These are phyloP conservation scores for Hypoxylon sp. DNA, from an alignment of 2,329 filamentous ascomycete genomes.

Conservation along the genomic window DNA sequence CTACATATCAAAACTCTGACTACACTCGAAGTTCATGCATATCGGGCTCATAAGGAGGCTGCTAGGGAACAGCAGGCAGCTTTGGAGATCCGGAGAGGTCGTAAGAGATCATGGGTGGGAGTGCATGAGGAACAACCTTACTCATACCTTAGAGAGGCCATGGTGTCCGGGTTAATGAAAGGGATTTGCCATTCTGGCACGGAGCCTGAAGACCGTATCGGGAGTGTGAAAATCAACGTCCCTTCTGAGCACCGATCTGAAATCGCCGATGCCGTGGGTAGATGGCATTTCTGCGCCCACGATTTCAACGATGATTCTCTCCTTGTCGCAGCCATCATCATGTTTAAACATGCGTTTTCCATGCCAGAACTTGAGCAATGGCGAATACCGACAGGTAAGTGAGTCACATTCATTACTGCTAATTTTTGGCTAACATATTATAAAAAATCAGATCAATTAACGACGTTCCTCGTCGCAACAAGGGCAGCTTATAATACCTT, in stretches of 20 bases:
- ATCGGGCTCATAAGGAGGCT: constrained; percentile 84
- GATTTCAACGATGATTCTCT: constrained; percentile 92
- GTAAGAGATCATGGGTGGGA: constrained; percentile 94
- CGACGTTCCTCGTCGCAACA: constrained; percentile 88
- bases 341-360: constrained; percentile 89
- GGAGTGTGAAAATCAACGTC: constrained; percentile 77
- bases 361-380: constrained; percentile 87
- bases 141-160: constrained; percentile 89
- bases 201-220: constrained; percentile 73
- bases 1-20: constrained; percentile 81
- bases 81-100: constrained; percentile 78
- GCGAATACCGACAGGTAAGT: constrained; percentile 82
- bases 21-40: constrained; percentile 85
- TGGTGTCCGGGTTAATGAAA: constrained; percentile 93
- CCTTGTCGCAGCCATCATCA: constrained; percentile 85
- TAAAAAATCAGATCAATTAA: constrained; percentile 76
- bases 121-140: constrained; percentile 88
- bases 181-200: constrained; percentile 82
- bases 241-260: constrained; percentile 73
- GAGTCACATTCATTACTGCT: constrained; percentile 36
- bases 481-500: constrained; percentile 96
- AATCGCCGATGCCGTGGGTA: constrained; percentile 78
- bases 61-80: constrained; percentile 80
- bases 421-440: constrained; percentile 58
- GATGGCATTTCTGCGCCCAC: constrained; percentile 92